phyloP scores from a whole-genome alignment of 148 eudicot species.

The Diospyros lotus region DNA sequence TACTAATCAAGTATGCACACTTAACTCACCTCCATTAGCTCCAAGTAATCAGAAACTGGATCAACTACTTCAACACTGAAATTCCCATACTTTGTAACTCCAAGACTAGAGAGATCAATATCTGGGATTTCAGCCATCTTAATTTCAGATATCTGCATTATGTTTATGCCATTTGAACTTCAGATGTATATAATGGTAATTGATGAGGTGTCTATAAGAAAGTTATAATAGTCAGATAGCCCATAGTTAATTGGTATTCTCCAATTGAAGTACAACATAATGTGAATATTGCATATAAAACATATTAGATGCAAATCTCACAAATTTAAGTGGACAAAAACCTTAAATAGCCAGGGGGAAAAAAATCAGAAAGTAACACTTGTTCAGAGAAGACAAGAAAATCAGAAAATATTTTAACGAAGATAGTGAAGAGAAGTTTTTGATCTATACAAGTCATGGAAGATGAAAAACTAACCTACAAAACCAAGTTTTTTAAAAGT shows the following conservation, averaged over 20 bases:
- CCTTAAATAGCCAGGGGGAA: conserved; percentile 3
- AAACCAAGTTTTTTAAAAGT: background rate
- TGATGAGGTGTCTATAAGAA: background rate
- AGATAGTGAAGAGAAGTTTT: background rate
- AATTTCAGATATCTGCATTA: conserved; percentile 87
- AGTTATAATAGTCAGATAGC: background rate
- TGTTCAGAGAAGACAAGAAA: background rate
- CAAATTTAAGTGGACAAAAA: background rate
- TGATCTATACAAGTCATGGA: background rate
- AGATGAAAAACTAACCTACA: background rate
- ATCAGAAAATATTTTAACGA: background rate
- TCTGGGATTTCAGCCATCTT: conserved; percentile 88
- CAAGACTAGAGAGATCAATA: conserved; percentile 70
- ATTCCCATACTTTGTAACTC: conserved; percentile 63
- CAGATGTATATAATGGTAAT: conserved; percentile 7
- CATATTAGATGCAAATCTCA: background rate
- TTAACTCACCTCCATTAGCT: conserved; percentile 82
- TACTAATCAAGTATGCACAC: conserved; percentile 4
- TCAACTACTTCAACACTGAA: conserved; percentile 93
- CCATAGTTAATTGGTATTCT: background rate
- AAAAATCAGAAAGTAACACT: background rate
- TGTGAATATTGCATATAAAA: background rate
- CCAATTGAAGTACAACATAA: background rate
- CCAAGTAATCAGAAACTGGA: conserved; percentile 90
- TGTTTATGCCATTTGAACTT: conserved; percentile 14